Percentiles rank a stretch among this genome's conserved stretches.
Conservation (phyloP, 2,329 filamentous ascomycete genomes). For the Aspergillus sp. region DNA sequence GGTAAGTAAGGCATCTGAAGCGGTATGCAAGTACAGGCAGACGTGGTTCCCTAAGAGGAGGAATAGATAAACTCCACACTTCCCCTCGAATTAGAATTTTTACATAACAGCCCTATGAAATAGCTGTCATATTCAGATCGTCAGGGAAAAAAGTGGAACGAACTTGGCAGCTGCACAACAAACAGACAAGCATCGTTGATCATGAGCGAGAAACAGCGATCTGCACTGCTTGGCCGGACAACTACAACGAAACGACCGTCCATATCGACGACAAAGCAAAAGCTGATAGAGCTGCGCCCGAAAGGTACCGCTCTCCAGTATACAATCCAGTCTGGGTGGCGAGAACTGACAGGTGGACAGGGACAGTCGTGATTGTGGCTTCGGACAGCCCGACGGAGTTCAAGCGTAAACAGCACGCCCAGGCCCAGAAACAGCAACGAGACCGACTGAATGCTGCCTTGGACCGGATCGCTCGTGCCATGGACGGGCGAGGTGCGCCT, state of each 20-base stretch:
- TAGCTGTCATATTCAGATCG: no score
- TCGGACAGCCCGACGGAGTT: slow-evolving; percentile 1
- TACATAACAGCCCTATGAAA: no score
- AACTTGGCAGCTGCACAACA: background rate
- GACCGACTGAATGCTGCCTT: slow-evolving; percentile 12
- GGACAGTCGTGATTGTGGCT: background rate
- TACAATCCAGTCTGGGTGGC: background rate
- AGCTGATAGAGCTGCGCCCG: slow-evolving; percentile 1
- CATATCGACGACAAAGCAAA: background rate
- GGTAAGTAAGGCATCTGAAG: no score
- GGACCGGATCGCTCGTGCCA: slow-evolving; percentile 7
- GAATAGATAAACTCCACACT: no score
- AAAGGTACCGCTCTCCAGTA: background rate
- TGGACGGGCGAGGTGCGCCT: slow-evolving; percentile 6
- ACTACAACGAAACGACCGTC: background rate
- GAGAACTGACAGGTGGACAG: background rate
- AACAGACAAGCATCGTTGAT: slow-evolving; percentile 1
- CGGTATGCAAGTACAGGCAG: no score
- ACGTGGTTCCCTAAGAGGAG: no score
- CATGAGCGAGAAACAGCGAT: background rate
- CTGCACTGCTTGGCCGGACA: background rate
- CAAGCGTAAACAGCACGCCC: slow-evolving; percentile 10
- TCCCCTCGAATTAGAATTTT: no score
- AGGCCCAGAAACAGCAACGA: slow-evolving; percentile 10
- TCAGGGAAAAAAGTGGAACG: background rate